Evolutionary conservation across 179 eudicot species (phyloP).

Genomic region (Beta lomatogona): DNA sequence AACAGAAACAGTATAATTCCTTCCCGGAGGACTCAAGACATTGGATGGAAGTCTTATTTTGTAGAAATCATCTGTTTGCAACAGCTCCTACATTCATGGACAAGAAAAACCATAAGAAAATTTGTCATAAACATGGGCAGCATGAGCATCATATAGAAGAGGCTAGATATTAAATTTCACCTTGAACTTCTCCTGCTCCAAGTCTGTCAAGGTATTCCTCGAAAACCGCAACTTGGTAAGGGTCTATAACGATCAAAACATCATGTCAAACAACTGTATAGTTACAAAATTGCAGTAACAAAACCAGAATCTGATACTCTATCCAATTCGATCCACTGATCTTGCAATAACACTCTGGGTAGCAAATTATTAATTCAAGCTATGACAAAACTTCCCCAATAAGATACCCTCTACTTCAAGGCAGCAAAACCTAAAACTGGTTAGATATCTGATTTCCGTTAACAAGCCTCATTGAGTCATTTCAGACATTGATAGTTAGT

Average conservation of each 20-base stretch:
- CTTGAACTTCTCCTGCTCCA: slow-evolving; percentile 70
- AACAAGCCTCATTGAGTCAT: too few species aligned
- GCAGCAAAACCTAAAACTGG: too few species aligned
- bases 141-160: slow-evolving; percentile 10
- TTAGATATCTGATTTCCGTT: too few species aligned
- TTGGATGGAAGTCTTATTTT: slow-evolving; percentile 83
- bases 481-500: too few species aligned
- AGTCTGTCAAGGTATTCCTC: slow-evolving; percentile 62
- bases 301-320: neutral
- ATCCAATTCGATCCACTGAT: neutral
- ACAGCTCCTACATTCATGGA: slow-evolving; percentile 51
- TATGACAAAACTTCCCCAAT: too few species aligned
- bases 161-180: slow-evolving; percentile 32
- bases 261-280: slow-evolving; percentile 17
- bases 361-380: neutral
- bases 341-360: neutral
- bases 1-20: slow-evolving; percentile 72
- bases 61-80: slow-evolving; percentile 77
- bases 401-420: too few species aligned
- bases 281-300: neutral
- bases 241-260: slow-evolving; percentile 49
- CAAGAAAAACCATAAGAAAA: slow-evolving; percentile 4
- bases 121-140: neutral
- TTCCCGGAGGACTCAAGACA: slow-evolving; percentile 79
- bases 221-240: slow-evolving; percentile 91